These are phyloP conservation scores for Tetrahymena elliotti DNA, from an alignment of 73 alveolate species.

Conservation along the genomic window DNA sequence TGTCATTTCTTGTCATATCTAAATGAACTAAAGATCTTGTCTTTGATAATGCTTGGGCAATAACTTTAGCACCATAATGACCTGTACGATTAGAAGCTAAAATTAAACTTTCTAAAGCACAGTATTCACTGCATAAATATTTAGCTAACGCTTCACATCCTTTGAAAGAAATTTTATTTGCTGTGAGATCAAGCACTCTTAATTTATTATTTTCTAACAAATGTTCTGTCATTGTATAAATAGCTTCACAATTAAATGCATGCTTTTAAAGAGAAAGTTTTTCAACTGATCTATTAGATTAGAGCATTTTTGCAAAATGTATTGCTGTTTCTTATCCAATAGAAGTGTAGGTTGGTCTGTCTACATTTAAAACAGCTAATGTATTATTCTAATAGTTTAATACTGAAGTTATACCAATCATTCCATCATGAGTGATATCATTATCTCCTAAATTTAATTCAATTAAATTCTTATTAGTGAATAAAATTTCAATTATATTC, in stretches of 20 bases:
- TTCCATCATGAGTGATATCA: conserved; percentile 94
- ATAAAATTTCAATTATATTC: conserved; percentile 82
- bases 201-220: conserved; percentile 80
- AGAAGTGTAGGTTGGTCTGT: conserved; percentile 92
- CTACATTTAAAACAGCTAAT: conserved; percentile 90
- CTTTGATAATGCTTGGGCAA: conserved; percentile 87
- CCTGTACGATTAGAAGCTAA: conserved; percentile 85
- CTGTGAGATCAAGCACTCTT: conserved; percentile 90
- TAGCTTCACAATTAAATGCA: conserved; percentile 85
- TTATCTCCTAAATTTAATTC: conserved; percentile 90
- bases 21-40: conserved; percentile 92
- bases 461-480: conserved; percentile 69
- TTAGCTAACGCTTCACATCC: conserved; percentile 93
- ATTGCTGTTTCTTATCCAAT: conserved; percentile 89
- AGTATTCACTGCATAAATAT: conserved; percentile 77
- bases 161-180: conserved; percentile 90
- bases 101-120: conserved; percentile 85
- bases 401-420: conserved; percentile 77
- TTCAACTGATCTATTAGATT: conserved; percentile 76
- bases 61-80: conserved; percentile 93
- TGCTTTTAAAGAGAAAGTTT: conserved; percentile 88
- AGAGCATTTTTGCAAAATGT: conserved; percentile 94
- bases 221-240: conserved; percentile 85
- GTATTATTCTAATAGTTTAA: conserved; percentile 85
- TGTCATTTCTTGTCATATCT: conserved; percentile 93